Base-by-base conservation (phyloP, 1,284 basidiomycete genomes). In the Moesziomyces sp. region DNA sequence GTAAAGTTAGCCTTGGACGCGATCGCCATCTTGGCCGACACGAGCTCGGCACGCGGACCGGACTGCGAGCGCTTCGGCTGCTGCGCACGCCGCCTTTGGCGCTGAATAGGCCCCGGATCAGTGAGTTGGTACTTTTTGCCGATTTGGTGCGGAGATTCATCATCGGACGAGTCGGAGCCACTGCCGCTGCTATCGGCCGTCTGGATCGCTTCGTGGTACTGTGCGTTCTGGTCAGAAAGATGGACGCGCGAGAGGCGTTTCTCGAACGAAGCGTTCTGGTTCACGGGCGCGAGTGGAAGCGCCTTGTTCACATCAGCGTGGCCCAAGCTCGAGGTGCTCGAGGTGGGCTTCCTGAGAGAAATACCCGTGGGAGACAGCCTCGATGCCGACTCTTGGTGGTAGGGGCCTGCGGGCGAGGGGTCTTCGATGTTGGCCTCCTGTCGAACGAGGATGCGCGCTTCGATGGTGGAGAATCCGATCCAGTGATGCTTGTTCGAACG, bases 401-500 rank as follows among this genome's bases (percentile, higher is more conserved):
- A 18, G 5, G 14, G 38, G 38, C 38, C 18, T 18, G 14, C 6
- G 16, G 16, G 16, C 16, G 38, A 2, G 14, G 38, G 38, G 5
- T 14, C 5, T 8, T 13, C 30, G 19, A 30, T 16, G 14, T 49
- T 21, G 16, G 38, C 24, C 45, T 65, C 58, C 46, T 73, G 74
- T 9, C 74, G 59, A 8, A 76, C 50, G 11, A 58, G 51, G 16
- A 76, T 55, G 19, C 54, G 65, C 6, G 74, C 74, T n/a, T 73
- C 54, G 24, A 76, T 44, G 43, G 33, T 52, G 21, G 60, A 64
- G 24, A 76, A 69, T 4, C 74, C 74, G n/a, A 73, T 46, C 74
- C 74, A 76, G 21, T 69, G 59, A 52, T 74, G 69, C 50, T 73
- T 76, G 48, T 46, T 63, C 18, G 69, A 58, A 18, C 48, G 47